These are phyloP conservation scores for Erodium maritimum DNA, from an alignment of 345 rosid species.

Conservation along the genomic window DNA sequence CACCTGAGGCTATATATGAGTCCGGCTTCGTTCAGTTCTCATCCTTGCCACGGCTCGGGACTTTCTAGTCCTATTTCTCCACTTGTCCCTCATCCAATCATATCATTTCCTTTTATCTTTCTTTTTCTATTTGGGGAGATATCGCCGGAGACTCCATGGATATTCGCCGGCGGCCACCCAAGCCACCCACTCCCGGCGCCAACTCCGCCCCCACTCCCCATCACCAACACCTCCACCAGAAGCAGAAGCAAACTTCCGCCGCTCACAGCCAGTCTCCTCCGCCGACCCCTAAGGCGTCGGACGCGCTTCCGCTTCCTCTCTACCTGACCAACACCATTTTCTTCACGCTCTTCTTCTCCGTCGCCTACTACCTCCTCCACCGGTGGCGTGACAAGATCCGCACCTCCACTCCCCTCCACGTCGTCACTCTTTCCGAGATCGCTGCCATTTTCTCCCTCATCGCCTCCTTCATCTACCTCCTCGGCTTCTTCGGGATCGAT, in stretches of 20 bases:
- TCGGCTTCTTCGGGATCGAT: slow-evolving; percentile 80
- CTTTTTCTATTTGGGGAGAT: not conserved
- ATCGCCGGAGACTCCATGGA: slow-evolving; percentile 30
- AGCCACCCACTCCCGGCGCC: slow-evolving; percentile 10
- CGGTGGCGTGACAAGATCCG: no score
- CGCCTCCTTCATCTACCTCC: slow-evolving; percentile 73
- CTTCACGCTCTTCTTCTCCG: slow-evolving; percentile 88
- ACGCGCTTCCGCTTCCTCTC: slow-evolving; percentile 73
- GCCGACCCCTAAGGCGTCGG: slow-evolving; percentile 48
- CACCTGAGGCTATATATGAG: no score
- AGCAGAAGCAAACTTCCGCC: slow-evolving; percentile 1
- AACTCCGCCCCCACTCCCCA: slow-evolving; percentile 1
- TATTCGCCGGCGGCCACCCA: slow-evolving; percentile 32
- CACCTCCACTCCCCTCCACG: slow-evolving; percentile 69
- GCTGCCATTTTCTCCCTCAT: slow-evolving; percentile 57
- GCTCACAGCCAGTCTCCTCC: slow-evolving; percentile 10
- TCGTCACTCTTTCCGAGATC: slow-evolving; percentile 61
- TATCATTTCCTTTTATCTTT: not conserved
- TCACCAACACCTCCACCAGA: slow-evolving; percentile 1
- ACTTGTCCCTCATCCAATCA: not conserved
- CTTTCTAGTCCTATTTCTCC: not conserved
- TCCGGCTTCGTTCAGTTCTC: no score
- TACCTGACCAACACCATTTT: slow-evolving; percentile 68
- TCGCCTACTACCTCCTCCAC: slow-evolving; percentile 69
- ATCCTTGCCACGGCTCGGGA: not conserved